phyloP scores from a whole-genome alignment of 306 rosid species.

The Oxytropis ochrocephala region DNA sequence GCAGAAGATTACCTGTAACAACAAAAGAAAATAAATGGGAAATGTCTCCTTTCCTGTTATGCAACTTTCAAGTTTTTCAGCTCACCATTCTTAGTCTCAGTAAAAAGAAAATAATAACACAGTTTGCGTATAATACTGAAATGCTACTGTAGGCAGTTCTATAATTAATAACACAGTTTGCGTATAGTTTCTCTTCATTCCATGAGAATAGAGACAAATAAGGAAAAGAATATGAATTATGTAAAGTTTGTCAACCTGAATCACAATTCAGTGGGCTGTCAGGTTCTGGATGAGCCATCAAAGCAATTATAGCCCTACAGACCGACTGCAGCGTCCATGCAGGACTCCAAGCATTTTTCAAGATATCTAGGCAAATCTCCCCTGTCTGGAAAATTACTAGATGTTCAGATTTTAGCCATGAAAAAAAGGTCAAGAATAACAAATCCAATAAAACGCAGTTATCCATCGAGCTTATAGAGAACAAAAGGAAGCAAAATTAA shows the following conservation, averaged over 20 bases:
- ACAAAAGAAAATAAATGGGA: neutral
- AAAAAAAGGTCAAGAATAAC: slow-evolving; percentile 9
- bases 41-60: neutral
- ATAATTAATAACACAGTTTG: neutral
- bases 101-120: no score
- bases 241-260: slow-evolving; percentile 50
- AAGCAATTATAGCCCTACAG: slow-evolving; percentile 94
- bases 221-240: neutral
- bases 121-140: neutral
- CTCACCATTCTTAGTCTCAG: neutral
- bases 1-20: slow-evolving; percentile 78
- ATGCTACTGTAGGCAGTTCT: neutral
- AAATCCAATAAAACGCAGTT: neutral
- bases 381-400: slow-evolving; percentile 58
- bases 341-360: slow-evolving; percentile 99
- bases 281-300: slow-evolving; percentile 98
- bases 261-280: slow-evolving; percentile 98
- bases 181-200: neutral
- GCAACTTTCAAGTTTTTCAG: slow-evolving; percentile 2
- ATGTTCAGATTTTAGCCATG: neutral
- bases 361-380: slow-evolving; percentile 94
- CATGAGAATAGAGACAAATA: neutral
- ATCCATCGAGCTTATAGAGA: neutral
- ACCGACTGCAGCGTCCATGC: slow-evolving; percentile 99
- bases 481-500: slow-evolving; percentile 12